These are phyloP conservation scores for Ustilago curta DNA, from an alignment of 1,284 basidiomycete genomes.

Conservation along the genomic window DNA sequence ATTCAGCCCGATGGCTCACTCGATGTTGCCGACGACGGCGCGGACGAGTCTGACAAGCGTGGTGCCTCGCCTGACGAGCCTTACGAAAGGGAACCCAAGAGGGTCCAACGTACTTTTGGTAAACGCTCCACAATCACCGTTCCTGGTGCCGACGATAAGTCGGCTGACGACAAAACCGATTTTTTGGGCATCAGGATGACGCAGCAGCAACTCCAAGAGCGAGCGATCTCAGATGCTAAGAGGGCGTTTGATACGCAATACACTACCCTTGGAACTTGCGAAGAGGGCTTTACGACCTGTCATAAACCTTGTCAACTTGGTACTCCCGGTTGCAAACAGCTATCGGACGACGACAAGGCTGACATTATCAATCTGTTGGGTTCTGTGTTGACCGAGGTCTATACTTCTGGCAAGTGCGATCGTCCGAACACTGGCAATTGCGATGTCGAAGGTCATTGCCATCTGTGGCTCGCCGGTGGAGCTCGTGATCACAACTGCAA, in stretches of 20 bases:
- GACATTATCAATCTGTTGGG: background rate
- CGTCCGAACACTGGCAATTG: background rate
- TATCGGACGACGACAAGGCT: background rate
- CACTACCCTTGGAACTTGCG: background rate
- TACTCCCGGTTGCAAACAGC: background rate
- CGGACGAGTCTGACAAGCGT: background rate
- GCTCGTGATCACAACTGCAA: background rate
- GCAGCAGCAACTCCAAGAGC: background rate
- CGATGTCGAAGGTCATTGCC: background rate
- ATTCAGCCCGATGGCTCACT: conserved; percentile 12
- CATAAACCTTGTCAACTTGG: background rate
- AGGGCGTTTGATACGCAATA: background rate
- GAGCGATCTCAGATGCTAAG: background rate
- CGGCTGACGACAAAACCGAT: too few relatives aligned
- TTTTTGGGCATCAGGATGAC: background rate
- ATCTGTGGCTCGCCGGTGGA: background rate
- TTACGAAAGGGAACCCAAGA: background rate
- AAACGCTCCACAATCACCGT: background rate
- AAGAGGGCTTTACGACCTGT: background rate
- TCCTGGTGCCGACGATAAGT: background rate
- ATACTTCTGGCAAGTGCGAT: background rate
- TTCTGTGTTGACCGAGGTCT: background rate
- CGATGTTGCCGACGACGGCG: conserved; percentile 1
- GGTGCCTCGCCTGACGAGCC: background rate
- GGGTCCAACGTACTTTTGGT: background rate